Conservation (phyloP, 129 eudicot genomes). For the Centrapalus pauciflorus region DNA sequence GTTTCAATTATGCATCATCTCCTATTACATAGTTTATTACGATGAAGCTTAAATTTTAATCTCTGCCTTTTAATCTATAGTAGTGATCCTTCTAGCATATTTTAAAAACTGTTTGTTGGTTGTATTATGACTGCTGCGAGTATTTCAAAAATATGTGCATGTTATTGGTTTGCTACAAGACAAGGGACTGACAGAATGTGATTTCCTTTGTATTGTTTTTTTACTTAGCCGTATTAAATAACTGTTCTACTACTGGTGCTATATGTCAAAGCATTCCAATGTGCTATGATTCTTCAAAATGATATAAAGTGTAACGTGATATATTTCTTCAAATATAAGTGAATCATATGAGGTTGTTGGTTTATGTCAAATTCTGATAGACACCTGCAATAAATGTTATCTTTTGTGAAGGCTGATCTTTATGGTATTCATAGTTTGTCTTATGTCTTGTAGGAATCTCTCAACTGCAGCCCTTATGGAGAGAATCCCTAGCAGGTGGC, state of each 20-base stretch:
- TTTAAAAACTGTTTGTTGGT: background rate
- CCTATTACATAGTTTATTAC: background rate
- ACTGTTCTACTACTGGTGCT: background rate
- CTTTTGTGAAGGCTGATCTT: background rate
- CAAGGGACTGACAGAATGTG: background rate
- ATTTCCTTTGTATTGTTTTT: background rate
- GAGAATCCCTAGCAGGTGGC: slow-evolving; percentile 98
- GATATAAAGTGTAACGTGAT: background rate
- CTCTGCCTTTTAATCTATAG: background rate
- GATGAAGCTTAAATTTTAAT: background rate
- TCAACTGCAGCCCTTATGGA: slow-evolving; percentile 98
- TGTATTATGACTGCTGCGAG: background rate
- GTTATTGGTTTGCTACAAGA: background rate
- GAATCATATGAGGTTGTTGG: background rate
- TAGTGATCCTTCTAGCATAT: background rate
- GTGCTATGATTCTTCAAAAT: background rate
- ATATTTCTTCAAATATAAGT: background rate
- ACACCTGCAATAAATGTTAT: background rate
- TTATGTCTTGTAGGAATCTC: slow-evolving; percentile 42
- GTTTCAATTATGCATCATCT: background rate
- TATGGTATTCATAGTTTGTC: background rate
- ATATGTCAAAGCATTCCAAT: background rate
- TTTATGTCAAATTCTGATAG: background rate
- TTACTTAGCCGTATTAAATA: background rate
- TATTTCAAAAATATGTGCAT: background rate